Base-by-base conservation (phyloP, 768 basidiomycete genomes). In the Hemileccinum impolitum region DNA sequence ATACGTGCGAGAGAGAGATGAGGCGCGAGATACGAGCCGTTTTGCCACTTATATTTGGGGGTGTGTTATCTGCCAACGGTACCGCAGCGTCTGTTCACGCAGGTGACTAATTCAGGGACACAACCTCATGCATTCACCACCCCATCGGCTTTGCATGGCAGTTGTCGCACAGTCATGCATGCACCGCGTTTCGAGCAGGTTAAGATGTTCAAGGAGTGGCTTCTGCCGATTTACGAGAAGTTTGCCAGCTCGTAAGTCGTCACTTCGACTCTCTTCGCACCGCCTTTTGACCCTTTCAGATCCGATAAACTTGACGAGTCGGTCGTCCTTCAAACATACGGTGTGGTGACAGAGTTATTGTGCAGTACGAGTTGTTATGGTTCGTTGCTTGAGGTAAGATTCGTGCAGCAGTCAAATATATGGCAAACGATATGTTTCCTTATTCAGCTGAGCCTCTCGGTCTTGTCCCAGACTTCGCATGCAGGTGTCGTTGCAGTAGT, bases 101-200 rank as follows among this genome's bases (percentile, higher is more conserved):
- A 43, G 38, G 49, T 6, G 53, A 42, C 25, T 26, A 34, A 58
- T 47, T 17, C 45, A 81, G 81, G 70, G 14, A 53, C 64, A 6
- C 15, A 55, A 9, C 47, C 56, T 12, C 39, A 57, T 13, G 46
- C 56, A 26, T 61, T 68, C 48, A 50, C 60, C 7, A 75, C 77
- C n/a, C 67, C 72, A 12, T 57, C 68, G 5, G 60, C 60, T n/a
- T 55, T 82, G 15, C 63, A 73, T 12, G 54, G 61, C 14, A 70
- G 65, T 23, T 87, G 84, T 61, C 64, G 57, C 9, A 70, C 67
- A 4, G 60, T 85, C 37, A 59, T 81, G 26, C 65, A 65, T 4
- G 82, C 86, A 3, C 74, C 86, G 19, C 79, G 85, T 18, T 90
- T 81, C 53, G 87, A 90, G 54, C 87, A 90, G 68, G 79, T 87